Percentiles rank a stretch among this genome's conserved stretches.
phyloP scores from a whole-genome alignment of 768 basidiomycete species.

The Phlebiopsis gigantea region DNA sequence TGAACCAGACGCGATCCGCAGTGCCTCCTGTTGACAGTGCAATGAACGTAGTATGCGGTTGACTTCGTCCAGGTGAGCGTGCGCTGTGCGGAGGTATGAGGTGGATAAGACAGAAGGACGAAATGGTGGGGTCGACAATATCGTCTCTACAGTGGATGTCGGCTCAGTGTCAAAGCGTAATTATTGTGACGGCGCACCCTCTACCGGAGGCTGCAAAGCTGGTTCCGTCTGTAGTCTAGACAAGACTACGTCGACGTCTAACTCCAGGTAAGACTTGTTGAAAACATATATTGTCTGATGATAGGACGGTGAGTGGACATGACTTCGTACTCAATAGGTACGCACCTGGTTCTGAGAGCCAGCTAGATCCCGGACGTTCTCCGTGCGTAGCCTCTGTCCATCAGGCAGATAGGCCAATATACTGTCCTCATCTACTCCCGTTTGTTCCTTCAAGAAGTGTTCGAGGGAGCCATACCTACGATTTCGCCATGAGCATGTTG shows the following conservation, averaged over 20 bases:
- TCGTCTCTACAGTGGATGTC: slow-evolving; percentile 1
- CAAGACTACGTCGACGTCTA: slow-evolving; percentile 61
- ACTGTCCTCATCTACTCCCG: slow-evolving; percentile 62
- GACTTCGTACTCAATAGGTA: not conserved
- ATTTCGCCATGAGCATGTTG: not conserved
- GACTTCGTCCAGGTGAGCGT: slow-evolving; percentile 59
- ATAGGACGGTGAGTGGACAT: slow-evolving; percentile 1
- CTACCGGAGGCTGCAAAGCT: slow-evolving; percentile 62
- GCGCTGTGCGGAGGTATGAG: slow-evolving; percentile 62
- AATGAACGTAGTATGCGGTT: slow-evolving; percentile 47
- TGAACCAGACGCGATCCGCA: slow-evolving; percentile 66
- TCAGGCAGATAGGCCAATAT: slow-evolving; percentile 77
- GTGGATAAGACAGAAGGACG: slow-evolving; percentile 47
- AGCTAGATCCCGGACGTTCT: slow-evolving; percentile 72
- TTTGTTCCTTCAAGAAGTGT: slow-evolving; percentile 63
- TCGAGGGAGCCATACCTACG: slow-evolving; percentile 64
- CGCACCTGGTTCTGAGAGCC: slow-evolving; percentile 71
- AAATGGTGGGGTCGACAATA: slow-evolving; percentile 3
- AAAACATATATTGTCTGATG: slow-evolving; percentile 71
- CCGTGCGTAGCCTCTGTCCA: slow-evolving; percentile 63
- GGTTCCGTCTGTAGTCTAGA: slow-evolving; percentile 57
- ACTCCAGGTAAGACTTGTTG: slow-evolving; percentile 75
- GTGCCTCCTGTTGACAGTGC: slow-evolving; percentile 61
- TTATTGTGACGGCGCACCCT: slow-evolving; percentile 41
- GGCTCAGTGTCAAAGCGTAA: not conserved